A percentile compares a stretch with the other conserved stretches of the same genome.
Conservation (phyloP, 2,329 filamentous ascomycete species). For the Cercospora zeae-maydis region DNA sequence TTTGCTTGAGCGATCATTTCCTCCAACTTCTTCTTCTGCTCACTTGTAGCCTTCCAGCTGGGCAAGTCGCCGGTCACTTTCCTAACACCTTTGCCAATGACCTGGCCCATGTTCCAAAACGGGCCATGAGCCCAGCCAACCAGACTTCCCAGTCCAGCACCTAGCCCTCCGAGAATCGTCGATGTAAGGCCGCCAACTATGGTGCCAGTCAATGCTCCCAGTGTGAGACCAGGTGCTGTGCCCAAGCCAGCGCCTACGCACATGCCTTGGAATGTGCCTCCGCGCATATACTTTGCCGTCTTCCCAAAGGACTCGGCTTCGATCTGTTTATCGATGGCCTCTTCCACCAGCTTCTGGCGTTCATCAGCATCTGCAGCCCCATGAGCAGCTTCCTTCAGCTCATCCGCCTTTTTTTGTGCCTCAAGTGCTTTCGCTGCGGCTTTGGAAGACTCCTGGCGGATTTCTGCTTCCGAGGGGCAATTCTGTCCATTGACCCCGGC, state of each 20-base stretch:
- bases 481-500: neutral
- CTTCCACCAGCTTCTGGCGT: conserved; percentile 33
- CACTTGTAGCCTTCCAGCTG: conserved; percentile 31
- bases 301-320: conserved; percentile 35
- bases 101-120: conserved; percentile 31
- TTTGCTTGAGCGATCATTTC: conserved; percentile 34
- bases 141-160: conserved; percentile 26
- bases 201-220: conserved; percentile 34
- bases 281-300: conserved; percentile 32
- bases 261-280: conserved; percentile 34
- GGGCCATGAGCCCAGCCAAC: conserved; percentile 31
- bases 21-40: conserved; percentile 34
- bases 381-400: conserved; percentile 31
- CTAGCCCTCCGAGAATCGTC: conserved; percentile 30
- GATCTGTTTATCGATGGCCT: conserved; percentile 31
- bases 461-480: conserved; percentile 21
- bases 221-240: conserved; percentile 25
- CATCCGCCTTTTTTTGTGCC: conserved; percentile 28
- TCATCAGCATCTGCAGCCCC: conserved; percentile 34
- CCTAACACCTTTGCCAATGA: conserved; percentile 26
- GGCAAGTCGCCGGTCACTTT: conserved; percentile 32
- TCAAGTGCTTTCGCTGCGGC: conserved; percentile 28
- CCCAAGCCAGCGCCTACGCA: conserved; percentile 33
- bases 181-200: conserved; percentile 32
- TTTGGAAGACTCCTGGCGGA: conserved; percentile 29